A percentile compares a stretch with the other conserved stretches of the same genome.
These are phyloP conservation scores for Dendrobium huoshanense DNA, from an alignment of 106 monocot species.

Conservation along the genomic window DNA sequence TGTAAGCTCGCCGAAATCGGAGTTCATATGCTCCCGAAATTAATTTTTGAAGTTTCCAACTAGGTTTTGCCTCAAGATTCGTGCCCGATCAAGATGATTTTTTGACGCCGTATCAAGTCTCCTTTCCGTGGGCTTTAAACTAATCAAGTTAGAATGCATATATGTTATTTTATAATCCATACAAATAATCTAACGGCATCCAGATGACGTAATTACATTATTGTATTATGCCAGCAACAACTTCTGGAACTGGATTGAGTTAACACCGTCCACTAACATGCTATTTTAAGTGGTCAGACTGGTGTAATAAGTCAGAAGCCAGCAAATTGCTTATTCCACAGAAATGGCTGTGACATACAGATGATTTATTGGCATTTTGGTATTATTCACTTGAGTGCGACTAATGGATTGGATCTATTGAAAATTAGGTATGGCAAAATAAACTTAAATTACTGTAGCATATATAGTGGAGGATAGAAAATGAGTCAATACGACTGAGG, in stretches of 20 bases:
- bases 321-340: background rate
- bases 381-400: background rate
- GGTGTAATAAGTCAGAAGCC: background rate
- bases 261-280: background rate
- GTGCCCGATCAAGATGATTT: no score
- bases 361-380: background rate
- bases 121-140: background rate
- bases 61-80: no score
- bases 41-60: no score
- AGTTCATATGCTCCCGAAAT: no score
- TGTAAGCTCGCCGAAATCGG: no score
- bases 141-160: background rate
- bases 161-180: background rate
- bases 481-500: background rate
- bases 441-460: no score
- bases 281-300: background rate
- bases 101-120: no score
- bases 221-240: background rate
- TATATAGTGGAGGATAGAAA: no score
- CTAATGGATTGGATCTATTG: no score
- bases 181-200: background rate
- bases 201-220: background rate
- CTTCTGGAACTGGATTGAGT: background rate
- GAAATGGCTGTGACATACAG: background rate
- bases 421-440: no score